Conservation (phyloP, 177 flowering plant genomes). For the Vitis hybrid region DNA sequence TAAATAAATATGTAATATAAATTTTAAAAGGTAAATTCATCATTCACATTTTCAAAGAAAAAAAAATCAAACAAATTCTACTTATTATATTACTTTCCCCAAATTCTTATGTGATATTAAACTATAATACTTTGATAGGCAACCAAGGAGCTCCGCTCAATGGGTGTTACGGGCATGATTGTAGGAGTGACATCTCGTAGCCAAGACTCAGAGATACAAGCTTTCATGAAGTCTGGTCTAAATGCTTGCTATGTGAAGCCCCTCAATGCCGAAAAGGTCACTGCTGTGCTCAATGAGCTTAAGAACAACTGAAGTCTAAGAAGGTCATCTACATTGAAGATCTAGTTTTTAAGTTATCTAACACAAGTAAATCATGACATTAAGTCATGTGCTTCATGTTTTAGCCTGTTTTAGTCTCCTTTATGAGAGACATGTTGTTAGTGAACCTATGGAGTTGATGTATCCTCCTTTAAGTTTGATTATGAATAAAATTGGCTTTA, state of each 20-base stretch:
- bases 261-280: neutral
- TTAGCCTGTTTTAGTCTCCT: too few species aligned
- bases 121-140: constrained; percentile 6
- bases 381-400: too few species aligned
- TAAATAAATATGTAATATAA: too few species aligned
- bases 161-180: constrained; percentile 13
- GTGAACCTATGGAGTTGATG: too few species aligned
- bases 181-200: constrained; percentile 12
- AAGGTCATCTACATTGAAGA: too few species aligned
- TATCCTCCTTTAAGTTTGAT: too few species aligned
- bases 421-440: too few species aligned
- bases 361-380: neutral
- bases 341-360: neutral
- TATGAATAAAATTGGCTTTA: too few species aligned
- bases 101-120: neutral
- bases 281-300: neutral
- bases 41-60: neutral
- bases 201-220: constrained; percentile 4
- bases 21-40: too few species aligned
- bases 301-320: neutral
- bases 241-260: constrained; percentile 13
- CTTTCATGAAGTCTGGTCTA: constrained; percentile 12
- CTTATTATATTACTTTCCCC: too few species aligned
- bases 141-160: constrained; percentile 7
- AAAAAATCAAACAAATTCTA: neutral